A percentile compares a stretch with the other conserved stretches of the same genome.
Evolutionary conservation across 192 early-diverging fungal species (phyloP).

Genomic region (Backusella tarrabulga): DNA sequence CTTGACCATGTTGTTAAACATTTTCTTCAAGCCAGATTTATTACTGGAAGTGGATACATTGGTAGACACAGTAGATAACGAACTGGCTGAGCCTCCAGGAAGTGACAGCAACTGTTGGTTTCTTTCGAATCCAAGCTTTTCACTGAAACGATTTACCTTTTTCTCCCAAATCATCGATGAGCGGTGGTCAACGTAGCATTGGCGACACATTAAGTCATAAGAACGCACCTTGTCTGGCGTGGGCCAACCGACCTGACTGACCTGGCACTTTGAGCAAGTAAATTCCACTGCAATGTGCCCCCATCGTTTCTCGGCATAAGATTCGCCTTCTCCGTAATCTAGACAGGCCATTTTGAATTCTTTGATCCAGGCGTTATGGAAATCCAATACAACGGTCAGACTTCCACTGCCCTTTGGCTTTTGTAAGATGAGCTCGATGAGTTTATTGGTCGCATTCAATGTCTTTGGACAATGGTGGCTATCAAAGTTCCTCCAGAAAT

Average conservation of each 20-base stretch:
- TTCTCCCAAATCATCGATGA: conserved; percentile 31
- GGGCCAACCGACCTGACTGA: conserved; percentile 21
- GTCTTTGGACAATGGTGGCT: neutral
- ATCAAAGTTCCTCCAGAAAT: conserved; percentile 19
- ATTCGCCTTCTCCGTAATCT: conserved; percentile 19
- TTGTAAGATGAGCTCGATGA: neutral
- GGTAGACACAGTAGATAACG: neutral
- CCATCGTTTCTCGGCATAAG: conserved; percentile 17
- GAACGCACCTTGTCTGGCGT: conserved; percentile 24
- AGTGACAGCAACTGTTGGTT: neutral
- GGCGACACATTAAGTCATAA: conserved; percentile 16
- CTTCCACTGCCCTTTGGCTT: neutral
- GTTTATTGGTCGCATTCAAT: neutral
- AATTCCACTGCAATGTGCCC: conserved; percentile 15
- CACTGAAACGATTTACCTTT: conserved; percentile 21
- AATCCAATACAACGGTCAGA: neutral
- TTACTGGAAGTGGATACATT: neutral
- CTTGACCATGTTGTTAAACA: neutral
- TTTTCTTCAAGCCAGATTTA: conserved; percentile 8
- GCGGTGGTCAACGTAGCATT: conserved; percentile 22
- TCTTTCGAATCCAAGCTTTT: conserved; percentile 8
- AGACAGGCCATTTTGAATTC: conserved; percentile 3
- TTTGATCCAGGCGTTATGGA: conserved; percentile 10
- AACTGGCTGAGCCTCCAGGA: neutral
- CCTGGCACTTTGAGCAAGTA: conserved; percentile 20